Evolutionary conservation across 306 rosid genomes (phyloP), one percentile per base, ranked within the genome.

Genomic region (Alnus rubra): DNA sequence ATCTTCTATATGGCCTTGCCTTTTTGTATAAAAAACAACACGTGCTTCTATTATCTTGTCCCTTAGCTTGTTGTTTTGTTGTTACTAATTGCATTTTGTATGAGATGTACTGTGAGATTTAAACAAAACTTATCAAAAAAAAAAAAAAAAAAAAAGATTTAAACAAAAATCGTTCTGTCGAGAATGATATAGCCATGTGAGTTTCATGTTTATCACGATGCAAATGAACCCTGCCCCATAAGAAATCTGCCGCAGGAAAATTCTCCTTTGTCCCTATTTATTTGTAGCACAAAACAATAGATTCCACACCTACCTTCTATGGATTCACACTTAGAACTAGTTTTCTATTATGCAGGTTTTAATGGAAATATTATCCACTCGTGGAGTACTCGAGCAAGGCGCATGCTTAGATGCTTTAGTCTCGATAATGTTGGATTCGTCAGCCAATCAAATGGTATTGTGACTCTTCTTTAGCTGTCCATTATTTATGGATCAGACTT

Each of bases 361-460:
- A 87, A 87, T 92, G 95, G 90, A 88, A 80, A 88, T 95, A 79
- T 76, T 95, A 73, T 92, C 98, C 12, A 85, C 89, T 64, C 88
- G 94, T 7, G 94, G 97, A 68, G 95, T 88, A 64, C 90, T 80
- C 56, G 97, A 91, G 84, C 95, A 92, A 88, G 90, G 94, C 47
- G 98, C 95, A 55, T 95, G 98, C 80, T 86, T 95, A 69, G 98
- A 95, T 79, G 98, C 98, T 74, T 83, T 95, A 75, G 82, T 93
- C 80, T 85, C 96, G 10, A 85, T 92, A 76, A 92, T 95, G 98
- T 84, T 95, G 92, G 98, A 95, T 83, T 95, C 98, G 1, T 84
- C 93, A 7, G 82, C 83, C 76, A 95, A 95, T 90, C 98, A 95
- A 86, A 87, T 82, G 98, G 98, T 94, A 88, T 31, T 78, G 69